A percentile compares a stretch with the other conserved stretches of the same genome.
phyloP scores from a whole-genome alignment of 768 basidiomycete species.

The Termitomyces sp. region DNA sequence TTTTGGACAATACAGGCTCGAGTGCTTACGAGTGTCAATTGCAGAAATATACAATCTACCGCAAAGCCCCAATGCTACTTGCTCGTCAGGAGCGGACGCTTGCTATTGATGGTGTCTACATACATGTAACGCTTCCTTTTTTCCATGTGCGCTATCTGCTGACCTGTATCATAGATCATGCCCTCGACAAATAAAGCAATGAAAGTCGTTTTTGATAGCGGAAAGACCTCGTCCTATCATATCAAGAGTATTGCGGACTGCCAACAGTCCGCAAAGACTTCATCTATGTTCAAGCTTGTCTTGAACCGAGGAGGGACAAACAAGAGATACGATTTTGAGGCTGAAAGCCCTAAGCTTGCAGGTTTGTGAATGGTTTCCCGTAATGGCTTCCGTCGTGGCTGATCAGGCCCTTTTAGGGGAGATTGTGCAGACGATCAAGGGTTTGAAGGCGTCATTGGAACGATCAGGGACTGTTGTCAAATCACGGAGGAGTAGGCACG shows the following conservation, averaged over 20 bases:
- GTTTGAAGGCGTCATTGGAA: constrained; percentile 60
- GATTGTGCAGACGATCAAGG: constrained; percentile 70
- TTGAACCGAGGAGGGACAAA: constrained; percentile 68
- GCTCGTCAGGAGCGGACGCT: constrained; percentile 86
- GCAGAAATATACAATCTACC: constrained; percentile 87
- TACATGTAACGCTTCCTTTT: constrained; percentile 53
- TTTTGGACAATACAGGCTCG: not conserved
- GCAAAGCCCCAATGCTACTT: constrained; percentile 93
- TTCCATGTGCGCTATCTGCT: not conserved
- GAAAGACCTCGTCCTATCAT: constrained; percentile 90
- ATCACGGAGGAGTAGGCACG: constrained; percentile 58
- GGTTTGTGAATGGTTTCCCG: constrained; percentile 37
- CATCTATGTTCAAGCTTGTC: constrained; percentile 84
- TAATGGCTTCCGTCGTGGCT: not conserved
- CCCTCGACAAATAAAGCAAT: constrained; percentile 71
- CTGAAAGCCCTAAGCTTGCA: constrained; percentile 77
- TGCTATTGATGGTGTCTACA: constrained; percentile 92
- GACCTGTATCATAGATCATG: constrained; percentile 62
- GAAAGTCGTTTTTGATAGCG: constrained; percentile 79
- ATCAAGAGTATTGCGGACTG: constrained; percentile 82
- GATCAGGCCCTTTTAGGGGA: constrained; percentile 40
- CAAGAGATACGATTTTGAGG: constrained; percentile 97
- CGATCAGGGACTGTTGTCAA: constrained; percentile 59
- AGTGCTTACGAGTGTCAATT: not conserved
- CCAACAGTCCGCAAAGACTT: constrained; percentile 76